Conservation (phyloP, 805 yeast species). For the Starmera quercuum region DNA sequence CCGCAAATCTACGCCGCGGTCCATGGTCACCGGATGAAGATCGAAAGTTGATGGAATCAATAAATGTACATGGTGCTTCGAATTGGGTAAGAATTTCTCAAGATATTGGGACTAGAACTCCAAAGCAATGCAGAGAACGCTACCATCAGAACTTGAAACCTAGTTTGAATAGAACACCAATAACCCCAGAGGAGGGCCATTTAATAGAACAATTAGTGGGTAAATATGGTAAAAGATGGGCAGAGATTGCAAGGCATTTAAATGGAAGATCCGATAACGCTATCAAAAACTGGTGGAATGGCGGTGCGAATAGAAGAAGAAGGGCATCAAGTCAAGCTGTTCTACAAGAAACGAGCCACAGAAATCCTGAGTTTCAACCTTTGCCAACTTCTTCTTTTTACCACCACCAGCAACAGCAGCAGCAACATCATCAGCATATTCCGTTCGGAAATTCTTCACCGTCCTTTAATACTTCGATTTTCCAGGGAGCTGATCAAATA, state of each 20-base stretch:
- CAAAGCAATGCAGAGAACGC: constrained; percentile 87
- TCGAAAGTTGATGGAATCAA: constrained; percentile 58
- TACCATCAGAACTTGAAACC: constrained; percentile 91
- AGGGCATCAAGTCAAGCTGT: constrained; percentile 33
- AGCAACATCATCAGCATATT: constrained; percentile 2
- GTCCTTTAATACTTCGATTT: constrained; percentile 11
- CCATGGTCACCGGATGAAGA: constrained; percentile 92
- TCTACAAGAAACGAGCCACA: neutral
- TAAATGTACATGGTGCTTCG: constrained; percentile 65
- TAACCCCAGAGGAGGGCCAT: constrained; percentile 76
- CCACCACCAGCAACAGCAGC: constrained; percentile 4
- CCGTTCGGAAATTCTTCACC: constrained; percentile 5
- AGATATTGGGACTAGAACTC: constrained; percentile 66
- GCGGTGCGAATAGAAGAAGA: constrained; percentile 81
- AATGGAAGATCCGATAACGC: constrained; percentile 89
- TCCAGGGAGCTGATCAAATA: constrained; percentile 4
- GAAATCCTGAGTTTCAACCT: constrained; percentile 5
- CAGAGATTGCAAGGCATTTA: constrained; percentile 82
- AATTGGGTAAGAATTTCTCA: constrained; percentile 87
- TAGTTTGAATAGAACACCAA: constrained; percentile 71
- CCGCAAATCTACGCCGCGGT: constrained; percentile 45
- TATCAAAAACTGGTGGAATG: constrained; percentile 95
- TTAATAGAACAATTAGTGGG: constrained; percentile 73
- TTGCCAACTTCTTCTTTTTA: neutral
- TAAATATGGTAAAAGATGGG: constrained; percentile 86